Evolutionary conservation across 352 stramenopile genomes (phyloP).

Genomic region (Bremia lactucae): DNA sequence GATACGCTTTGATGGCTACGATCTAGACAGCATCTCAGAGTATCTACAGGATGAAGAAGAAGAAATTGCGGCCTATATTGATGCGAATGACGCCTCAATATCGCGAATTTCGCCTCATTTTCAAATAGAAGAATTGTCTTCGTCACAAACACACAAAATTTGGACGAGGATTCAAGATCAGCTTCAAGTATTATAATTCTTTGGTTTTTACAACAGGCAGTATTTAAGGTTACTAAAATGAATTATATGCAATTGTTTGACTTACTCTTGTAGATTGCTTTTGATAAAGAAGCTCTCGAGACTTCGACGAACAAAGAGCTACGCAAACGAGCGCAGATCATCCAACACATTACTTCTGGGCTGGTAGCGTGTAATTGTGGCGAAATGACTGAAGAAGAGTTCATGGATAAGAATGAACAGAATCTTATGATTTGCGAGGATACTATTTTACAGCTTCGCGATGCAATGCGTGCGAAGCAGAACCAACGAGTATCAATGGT

Average conservation of each 20-base stretch:
- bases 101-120: constrained; percentile 31
- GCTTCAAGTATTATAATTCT: constrained; percentile 23
- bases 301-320: constrained; percentile 37
- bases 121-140: constrained; percentile 19
- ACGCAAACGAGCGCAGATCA: constrained; percentile 32
- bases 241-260: background rate
- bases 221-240: too few species aligned
- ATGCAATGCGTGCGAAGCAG: constrained; percentile 21
- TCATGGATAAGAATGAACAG: constrained; percentile 42
- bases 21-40: constrained; percentile 24
- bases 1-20: constrained; percentile 29
- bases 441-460: constrained; percentile 41
- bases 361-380: constrained; percentile 16
- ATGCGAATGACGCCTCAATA: constrained; percentile 22
- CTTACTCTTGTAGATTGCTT: constrained; percentile 19
- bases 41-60: constrained; percentile 30
- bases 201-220: background rate
- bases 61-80: constrained; percentile 24
- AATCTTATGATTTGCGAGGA: constrained; percentile 46
- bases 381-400: constrained; percentile 39
- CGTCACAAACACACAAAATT: constrained; percentile 15
- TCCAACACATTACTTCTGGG: constrained; percentile 36
- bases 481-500: constrained; percentile 16
- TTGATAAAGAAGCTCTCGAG: constrained; percentile 50
- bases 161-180: constrained; percentile 26